These are phyloP conservation scores for Desmodesmus armatus DNA, from an alignment of 139 green algal species.

Conservation along the genomic window DNA sequence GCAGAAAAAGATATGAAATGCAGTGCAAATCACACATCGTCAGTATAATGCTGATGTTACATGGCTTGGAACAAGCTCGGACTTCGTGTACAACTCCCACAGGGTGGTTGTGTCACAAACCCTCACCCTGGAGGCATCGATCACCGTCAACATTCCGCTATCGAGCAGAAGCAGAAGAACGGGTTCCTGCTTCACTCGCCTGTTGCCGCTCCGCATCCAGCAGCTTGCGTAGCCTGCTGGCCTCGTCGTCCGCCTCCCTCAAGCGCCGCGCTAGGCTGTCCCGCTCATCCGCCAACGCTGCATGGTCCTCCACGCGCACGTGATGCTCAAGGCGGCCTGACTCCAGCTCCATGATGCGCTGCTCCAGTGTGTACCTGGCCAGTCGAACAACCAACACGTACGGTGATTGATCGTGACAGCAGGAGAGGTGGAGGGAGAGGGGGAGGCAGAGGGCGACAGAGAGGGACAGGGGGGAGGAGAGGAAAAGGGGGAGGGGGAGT, in stretches of 20 bases:
- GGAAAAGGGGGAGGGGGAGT: too few species aligned
- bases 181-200: slow-evolving; percentile 21
- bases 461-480: too few species aligned
- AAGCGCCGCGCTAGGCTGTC: slow-evolving; percentile 49
- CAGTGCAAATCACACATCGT: too few species aligned
- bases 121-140: background rate
- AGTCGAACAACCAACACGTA: too few species aligned
- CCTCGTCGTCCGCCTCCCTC: slow-evolving; percentile 40
- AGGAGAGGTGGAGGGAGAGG: too few species aligned
- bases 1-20: background rate
- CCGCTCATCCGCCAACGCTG: slow-evolving; percentile 45
- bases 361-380: slow-evolving; percentile 50
- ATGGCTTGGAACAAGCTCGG: too few species aligned
- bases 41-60: too few species aligned
- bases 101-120: background rate
- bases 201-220: slow-evolving; percentile 51
- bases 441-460: too few species aligned
- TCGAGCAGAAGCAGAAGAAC: background rate
- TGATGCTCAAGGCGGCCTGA: slow-evolving; percentile 43
- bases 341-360: slow-evolving; percentile 59
- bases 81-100: too few species aligned
- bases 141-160: background rate
- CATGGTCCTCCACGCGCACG: slow-evolving; percentile 52
- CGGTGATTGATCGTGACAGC: too few species aligned
- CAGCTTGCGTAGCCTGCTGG: slow-evolving; percentile 29